These are phyloP conservation scores for Pleomassaria siparia DNA, from an alignment of 2,329 filamentous ascomycete genomes.

Conservation along the genomic window DNA sequence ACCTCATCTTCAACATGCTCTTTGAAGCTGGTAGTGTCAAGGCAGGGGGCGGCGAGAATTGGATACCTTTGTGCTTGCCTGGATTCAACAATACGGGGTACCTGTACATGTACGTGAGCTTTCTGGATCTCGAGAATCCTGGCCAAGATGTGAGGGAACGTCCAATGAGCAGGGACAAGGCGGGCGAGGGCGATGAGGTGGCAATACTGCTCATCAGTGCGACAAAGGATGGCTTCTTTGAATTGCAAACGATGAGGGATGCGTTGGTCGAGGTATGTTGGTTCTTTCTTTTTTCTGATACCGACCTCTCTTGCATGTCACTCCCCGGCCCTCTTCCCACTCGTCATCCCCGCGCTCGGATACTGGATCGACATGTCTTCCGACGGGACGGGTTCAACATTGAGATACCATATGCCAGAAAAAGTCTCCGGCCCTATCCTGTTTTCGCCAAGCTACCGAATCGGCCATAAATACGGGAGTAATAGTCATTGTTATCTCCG, in stretches of 20 bases:
- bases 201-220: constrained; percentile 91
- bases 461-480: neutral
- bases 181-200: constrained; percentile 65
- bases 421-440: neutral
- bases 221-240: constrained; percentile 91
- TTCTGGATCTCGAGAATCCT: constrained; percentile 66
- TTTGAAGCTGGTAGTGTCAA: constrained; percentile 94
- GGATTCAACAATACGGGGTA: constrained; percentile 97
- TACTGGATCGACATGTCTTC: neutral
- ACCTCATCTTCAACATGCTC: constrained; percentile 98
- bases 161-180: constrained; percentile 32
- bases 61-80: constrained; percentile 93
- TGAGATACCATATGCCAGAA: neutral
- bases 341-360: neutral
- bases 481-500: neutral
- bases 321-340: constrained; percentile 3
- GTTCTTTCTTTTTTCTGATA: neutral
- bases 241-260: constrained; percentile 72
- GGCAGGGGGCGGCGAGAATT: constrained; percentile 91
- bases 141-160: constrained; percentile 47
- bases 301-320: neutral
- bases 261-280: constrained; percentile 56
- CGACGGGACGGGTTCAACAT: neutral
- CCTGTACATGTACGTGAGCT: constrained; percentile 99
- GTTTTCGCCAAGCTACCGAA: neutral